A percentile compares a stretch with the other conserved stretches of the same genome.
phyloP scores from a whole-genome alignment of 495 filamentous ascomycete genomes.

The Aspergillus cavernicola region DNA sequence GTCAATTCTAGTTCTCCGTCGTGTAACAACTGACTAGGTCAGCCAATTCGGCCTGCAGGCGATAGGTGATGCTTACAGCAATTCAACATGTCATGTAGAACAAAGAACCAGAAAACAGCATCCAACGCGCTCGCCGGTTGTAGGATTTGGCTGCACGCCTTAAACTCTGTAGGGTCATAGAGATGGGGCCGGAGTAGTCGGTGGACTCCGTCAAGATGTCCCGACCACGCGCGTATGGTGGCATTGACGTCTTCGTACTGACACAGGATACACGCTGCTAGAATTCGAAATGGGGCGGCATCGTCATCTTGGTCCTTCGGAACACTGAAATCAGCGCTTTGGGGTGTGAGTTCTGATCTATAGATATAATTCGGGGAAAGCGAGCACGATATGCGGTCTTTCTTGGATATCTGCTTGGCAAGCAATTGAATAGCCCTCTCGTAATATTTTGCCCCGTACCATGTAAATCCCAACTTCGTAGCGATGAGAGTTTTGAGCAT shows the following conservation, averaged over 20 bases:
- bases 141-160: background rate
- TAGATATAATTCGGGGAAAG: conserved; percentile 16
- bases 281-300: conserved; percentile 5
- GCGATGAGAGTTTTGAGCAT: conserved; percentile 10
- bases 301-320: conserved; percentile 8
- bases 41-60: background rate
- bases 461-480: conserved; percentile 17
- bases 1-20: conserved; percentile 41
- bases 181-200: conserved; percentile 15
- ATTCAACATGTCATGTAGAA: conserved; percentile 20
- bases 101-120: conserved; percentile 20
- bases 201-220: conserved; percentile 19
- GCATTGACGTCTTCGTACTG: conserved; percentile 21
- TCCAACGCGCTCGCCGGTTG: conserved; percentile 14
- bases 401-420: conserved; percentile 14
- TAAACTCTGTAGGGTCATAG: background rate
- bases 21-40: conserved; percentile 36
- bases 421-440: conserved; percentile 23
- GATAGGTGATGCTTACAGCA: conserved; percentile 7
- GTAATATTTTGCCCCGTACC: conserved; percentile 27
- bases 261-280: conserved; percentile 19
- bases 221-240: conserved; percentile 19
- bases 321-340: no score
- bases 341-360: no score
- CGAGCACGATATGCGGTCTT: background rate